A percentile compares a stretch with the other conserved stretches of the same genome.
These are phyloP conservation scores for Cutaneotrichosporon cavernicola DNA, from an alignment of 1,284 basidiomycete species.

Conservation along the genomic window DNA sequence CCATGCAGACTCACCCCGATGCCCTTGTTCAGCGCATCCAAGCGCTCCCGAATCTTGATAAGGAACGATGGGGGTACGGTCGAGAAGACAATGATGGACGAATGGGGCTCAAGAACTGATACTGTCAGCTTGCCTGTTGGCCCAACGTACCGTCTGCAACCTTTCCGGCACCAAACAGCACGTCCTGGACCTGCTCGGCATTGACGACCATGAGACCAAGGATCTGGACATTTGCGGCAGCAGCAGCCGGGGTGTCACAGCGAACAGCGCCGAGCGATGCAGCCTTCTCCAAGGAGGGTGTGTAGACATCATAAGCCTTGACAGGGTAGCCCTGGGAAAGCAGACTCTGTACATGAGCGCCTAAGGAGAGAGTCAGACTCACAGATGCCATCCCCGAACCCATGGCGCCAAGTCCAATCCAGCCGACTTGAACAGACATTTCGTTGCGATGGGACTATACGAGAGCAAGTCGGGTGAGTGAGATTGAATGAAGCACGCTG, in stretches of 20 bases:
- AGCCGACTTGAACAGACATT: constrained; percentile 31
- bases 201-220: constrained; percentile 51
- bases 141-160: constrained; percentile 35
- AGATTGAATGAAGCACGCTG: not conserved
- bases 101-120: constrained; percentile 18
- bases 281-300: constrained; percentile 40
- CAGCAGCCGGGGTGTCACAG: constrained; percentile 29
- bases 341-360: constrained; percentile 28
- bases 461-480: not conserved
- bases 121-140: not conserved
- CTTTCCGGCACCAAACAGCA: constrained; percentile 37
- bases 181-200: constrained; percentile 42
- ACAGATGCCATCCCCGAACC: constrained; percentile 44
- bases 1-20: constrained; percentile 33
- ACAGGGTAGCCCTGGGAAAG: constrained; percentile 37
- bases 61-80: constrained; percentile 50
- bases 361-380: constrained; percentile 6
- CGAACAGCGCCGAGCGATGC: constrained; percentile 31
- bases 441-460: not conserved
- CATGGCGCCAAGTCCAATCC: constrained; percentile 49
- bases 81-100: constrained; percentile 50
- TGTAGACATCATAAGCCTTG: constrained; percentile 44
- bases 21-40: constrained; percentile 37
- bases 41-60: constrained; percentile 30
- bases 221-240: constrained; percentile 34